Conservation (phyloP, 495 filamentous ascomycete genomes). For the Bacidia gigantensis region DNA sequence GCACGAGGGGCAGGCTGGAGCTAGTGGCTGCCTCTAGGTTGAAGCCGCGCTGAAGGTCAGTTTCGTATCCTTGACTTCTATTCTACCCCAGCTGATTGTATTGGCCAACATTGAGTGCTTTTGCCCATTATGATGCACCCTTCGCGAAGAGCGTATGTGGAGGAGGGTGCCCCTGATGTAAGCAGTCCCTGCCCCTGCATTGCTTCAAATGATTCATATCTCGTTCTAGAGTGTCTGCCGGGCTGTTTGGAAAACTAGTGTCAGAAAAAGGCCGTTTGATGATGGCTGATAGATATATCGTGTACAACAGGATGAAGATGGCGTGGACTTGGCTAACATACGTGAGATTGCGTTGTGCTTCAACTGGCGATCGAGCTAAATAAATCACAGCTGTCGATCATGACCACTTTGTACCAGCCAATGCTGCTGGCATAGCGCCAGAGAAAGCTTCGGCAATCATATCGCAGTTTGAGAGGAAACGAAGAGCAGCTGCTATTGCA, state of each 20-base stretch:
- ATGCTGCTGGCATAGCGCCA: slow-evolving; percentile 60
- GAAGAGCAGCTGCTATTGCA: slow-evolving; percentile 75
- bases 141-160: slow-evolving; percentile 86
- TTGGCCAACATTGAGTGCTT: too few relatives aligned
- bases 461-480: slow-evolving; percentile 79
- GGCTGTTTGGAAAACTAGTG: neutral
- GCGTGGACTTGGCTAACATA: slow-evolving; percentile 64
- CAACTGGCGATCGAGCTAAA: neutral
- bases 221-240: slow-evolving; percentile 15
- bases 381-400: slow-evolving; percentile 53
- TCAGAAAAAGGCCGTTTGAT: neutral
- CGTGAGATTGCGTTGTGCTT: slow-evolving; percentile 32
- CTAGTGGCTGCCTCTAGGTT: too few relatives aligned
- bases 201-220: slow-evolving; percentile 20
- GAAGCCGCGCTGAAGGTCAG: too few relatives aligned
- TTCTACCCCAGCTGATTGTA: too few relatives aligned
- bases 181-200: slow-evolving; percentile 23
- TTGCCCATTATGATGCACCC: slow-evolving; percentile 65
- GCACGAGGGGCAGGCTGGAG: too few relatives aligned
- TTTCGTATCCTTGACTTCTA: too few relatives aligned
- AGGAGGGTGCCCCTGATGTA: slow-evolving; percentile 64
- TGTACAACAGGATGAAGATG: slow-evolving; percentile 40
- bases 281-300: slow-evolving; percentile 17
- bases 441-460: slow-evolving; percentile 82
- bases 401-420: slow-evolving; percentile 68